Evolutionary conservation across 1,284 basidiomycete species (phyloP).

Genomic region (Heterobasidion parviporum): DNA sequence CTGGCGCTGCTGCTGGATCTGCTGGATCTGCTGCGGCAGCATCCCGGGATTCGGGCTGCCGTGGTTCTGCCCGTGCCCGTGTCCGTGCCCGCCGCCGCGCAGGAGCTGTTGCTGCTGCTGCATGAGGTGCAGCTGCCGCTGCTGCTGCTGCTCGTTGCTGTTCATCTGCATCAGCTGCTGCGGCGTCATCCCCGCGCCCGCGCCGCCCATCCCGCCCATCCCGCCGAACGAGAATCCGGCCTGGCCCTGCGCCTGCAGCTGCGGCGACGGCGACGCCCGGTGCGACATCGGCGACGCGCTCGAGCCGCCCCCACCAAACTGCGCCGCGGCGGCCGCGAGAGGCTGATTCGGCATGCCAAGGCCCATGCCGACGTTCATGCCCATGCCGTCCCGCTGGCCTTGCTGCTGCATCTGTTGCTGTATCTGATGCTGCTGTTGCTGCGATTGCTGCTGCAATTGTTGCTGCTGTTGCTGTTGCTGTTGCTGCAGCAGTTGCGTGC

Average conservation of each 20-base stretch:
- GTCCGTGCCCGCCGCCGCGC: constrained; percentile 11
- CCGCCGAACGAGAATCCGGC: not conserved
- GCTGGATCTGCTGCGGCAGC: constrained; percentile 19
- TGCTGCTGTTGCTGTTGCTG: constrained; percentile 19
- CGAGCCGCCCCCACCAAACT: not conserved
- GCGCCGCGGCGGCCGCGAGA: too few relatives aligned
- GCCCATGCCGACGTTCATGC: too few relatives aligned
- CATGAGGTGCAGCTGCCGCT: constrained; percentile 26
- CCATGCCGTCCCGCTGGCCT: too few relatives aligned
- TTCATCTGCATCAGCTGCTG: constrained; percentile 21
- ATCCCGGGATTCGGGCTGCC: constrained; percentile 15
- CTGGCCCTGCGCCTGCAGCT: constrained; percentile 8
- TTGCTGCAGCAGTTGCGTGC: constrained; percentile 8
- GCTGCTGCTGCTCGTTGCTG: constrained; percentile 22
- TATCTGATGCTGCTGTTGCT: not conserved
- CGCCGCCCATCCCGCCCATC: not conserved
- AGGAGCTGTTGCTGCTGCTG: constrained; percentile 22
- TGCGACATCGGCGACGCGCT: constrained; percentile 1
- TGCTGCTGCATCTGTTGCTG: too few relatives aligned
- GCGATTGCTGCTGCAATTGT: constrained; percentile 1
- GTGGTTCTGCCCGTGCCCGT: not conserved
- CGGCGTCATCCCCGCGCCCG: constrained; percentile 13
- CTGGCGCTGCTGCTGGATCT: constrained; percentile 25
- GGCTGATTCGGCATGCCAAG: not conserved
- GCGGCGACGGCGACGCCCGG: constrained; percentile 2